Conservation (phyloP, 192 early-diverging fungal genomes). For the Rhizophagus clarus region DNA sequence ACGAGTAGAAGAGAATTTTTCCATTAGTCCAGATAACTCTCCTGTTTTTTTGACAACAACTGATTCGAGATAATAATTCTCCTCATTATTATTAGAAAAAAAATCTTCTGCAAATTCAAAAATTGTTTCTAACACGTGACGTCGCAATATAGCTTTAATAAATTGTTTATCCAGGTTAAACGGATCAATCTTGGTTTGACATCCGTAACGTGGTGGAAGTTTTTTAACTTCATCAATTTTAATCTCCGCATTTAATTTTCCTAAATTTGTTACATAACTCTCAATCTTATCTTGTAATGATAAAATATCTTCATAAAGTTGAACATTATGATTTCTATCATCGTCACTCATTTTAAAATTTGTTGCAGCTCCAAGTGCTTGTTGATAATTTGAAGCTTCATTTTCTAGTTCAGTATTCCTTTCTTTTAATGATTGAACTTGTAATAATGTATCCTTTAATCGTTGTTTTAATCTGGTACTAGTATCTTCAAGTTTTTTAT, state of each 20-base stretch:
- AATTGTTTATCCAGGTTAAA: not conserved
- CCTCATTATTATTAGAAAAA: not conserved
- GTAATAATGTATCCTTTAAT: not conserved
- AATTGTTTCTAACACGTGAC: not conserved
- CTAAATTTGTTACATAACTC: not conserved
- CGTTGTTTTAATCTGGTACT: not conserved
- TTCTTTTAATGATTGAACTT: not conserved
- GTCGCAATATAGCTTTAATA: conserved; percentile 3
- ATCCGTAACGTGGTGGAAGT: not conserved
- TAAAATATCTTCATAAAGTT: not conserved
- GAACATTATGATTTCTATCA: conserved; percentile 7
- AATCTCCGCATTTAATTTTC: not conserved
- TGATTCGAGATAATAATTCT: not conserved
- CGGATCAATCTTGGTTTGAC: not conserved
- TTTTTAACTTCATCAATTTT: not conserved
- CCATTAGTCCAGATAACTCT: not conserved
- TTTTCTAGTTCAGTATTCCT: not conserved
- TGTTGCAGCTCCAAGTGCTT: not conserved
- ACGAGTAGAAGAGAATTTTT: not conserved
- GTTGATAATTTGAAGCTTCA: conserved; percentile 6
- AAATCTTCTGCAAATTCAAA: not conserved
- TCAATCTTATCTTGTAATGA: not conserved
- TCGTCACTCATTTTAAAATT: not conserved
- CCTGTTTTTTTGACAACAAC: not conserved
- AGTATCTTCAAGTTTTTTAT: not conserved